Conservation (phyloP, 257 asterid genomes). For the Cynanchum wilfordii region DNA sequence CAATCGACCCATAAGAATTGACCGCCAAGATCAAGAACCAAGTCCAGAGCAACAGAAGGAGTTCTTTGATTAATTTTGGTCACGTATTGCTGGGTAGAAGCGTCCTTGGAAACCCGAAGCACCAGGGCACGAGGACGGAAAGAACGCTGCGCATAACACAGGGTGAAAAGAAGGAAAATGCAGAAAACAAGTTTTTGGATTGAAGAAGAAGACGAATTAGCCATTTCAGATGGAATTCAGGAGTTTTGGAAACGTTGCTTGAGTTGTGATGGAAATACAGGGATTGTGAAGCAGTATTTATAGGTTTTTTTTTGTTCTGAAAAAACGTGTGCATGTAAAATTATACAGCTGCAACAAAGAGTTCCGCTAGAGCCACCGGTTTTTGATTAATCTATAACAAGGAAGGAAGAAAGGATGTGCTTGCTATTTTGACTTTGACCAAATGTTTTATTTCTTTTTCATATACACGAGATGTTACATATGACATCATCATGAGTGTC, state of each 20-base stretch:
- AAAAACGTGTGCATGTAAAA: background rate
- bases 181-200: background rate
- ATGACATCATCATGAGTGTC: too few species aligned
- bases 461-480: too few species aligned
- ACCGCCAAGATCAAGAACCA: constrained; percentile 67
- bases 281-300: background rate
- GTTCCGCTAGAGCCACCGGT: background rate
- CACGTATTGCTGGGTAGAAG: constrained; percentile 55
- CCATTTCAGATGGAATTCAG: background rate
- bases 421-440: constrained; percentile 2
- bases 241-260: background rate
- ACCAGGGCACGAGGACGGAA: constrained; percentile 33
- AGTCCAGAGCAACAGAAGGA: constrained; percentile 45
- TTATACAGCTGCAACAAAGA: background rate
- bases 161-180: background rate
- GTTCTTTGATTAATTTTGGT: constrained; percentile 49
- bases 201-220: constrained; percentile 3
- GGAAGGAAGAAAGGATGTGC: too few species aligned
- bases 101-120: constrained; percentile 49
- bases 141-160: constrained; percentile 4
- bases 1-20: constrained; percentile 62
- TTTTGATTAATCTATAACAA: background rate
- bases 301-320: background rate
- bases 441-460: too few species aligned
- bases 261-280: background rate